Evolutionary conservation across 1,139 yeast genomes (phyloP).

Genomic region (Protomyces gravidus): DNA sequence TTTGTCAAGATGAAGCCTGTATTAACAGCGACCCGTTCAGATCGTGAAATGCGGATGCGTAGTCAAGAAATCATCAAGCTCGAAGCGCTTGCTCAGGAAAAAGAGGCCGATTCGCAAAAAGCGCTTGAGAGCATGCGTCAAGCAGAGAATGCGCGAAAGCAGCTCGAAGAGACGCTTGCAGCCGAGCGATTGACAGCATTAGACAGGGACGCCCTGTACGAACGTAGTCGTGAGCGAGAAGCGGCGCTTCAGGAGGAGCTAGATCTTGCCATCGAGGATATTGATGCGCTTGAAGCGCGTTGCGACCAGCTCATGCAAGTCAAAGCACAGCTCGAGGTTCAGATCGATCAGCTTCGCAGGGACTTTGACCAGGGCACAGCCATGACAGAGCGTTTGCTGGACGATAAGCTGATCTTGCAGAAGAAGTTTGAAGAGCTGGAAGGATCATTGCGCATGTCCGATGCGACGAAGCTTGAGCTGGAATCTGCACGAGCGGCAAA

Average conservation of each 20-base stretch:
- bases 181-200: slow-evolving; percentile 45
- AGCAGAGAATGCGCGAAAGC: slow-evolving; percentile 43
- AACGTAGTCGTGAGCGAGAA: slow-evolving; percentile 44
- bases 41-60: slow-evolving; percentile 56
- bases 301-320: slow-evolving; percentile 42
- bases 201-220: slow-evolving; percentile 47
- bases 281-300: slow-evolving; percentile 43
- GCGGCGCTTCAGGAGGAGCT: slow-evolving; percentile 45
- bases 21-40: slow-evolving; percentile 59
- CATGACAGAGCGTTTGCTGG: slow-evolving; percentile 39
- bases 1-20: slow-evolving; percentile 72
- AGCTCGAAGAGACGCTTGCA: slow-evolving; percentile 42
- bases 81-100: slow-evolving; percentile 37
- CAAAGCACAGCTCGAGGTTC: slow-evolving; percentile 41
- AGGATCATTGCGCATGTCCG: slow-evolving; percentile 33
- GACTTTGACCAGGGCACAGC: slow-evolving; percentile 42
- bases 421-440: slow-evolving; percentile 37
- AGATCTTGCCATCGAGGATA: slow-evolving; percentile 40
- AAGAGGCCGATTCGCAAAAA: slow-evolving; percentile 37
- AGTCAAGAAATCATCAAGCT: slow-evolving; percentile 44
- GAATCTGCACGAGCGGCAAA: neutral
- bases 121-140: slow-evolving; percentile 38
- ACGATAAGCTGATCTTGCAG: slow-evolving; percentile 39
- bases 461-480: neutral
- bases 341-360: slow-evolving; percentile 38